Conservation (phyloP, 768 basidiomycete genomes). For the Leucogyrophana mollusca region DNA sequence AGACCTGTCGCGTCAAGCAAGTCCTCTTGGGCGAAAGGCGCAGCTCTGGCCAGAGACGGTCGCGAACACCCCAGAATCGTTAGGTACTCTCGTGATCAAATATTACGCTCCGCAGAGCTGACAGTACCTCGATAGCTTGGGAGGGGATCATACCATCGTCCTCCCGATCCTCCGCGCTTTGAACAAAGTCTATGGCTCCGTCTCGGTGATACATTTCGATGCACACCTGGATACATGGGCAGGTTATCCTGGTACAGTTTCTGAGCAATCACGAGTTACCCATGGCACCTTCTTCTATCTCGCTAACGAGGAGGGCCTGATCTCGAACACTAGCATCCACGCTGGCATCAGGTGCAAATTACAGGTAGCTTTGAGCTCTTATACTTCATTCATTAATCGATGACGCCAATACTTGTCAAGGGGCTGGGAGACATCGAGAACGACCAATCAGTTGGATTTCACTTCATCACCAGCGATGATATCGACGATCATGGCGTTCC, state of each 20-base stretch:
- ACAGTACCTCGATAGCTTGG: slow-evolving; percentile 37
- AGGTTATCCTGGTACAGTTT: slow-evolving; percentile 36
- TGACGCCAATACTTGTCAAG: slow-evolving; percentile 5
- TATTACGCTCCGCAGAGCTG: background rate
- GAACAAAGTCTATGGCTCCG: slow-evolving; percentile 75
- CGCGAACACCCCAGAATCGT: slow-evolving; percentile 73
- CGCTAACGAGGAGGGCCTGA: slow-evolving; percentile 74
- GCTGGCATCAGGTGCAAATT: slow-evolving; percentile 85
- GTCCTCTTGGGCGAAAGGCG: slow-evolving; percentile 22
- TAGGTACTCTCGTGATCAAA: slow-evolving; percentile 35
- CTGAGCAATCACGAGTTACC: slow-evolving; percentile 65
- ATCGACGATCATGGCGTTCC: slow-evolving; percentile 77
- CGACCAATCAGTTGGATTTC: slow-evolving; percentile 74
- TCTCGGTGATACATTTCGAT: slow-evolving; percentile 85
- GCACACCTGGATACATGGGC: slow-evolving; percentile 69
- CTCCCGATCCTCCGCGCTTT: slow-evolving; percentile 83
- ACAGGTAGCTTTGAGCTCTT: slow-evolving; percentile 30
- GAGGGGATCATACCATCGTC: slow-evolving; percentile 89
- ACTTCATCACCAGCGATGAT: slow-evolving; percentile 77
- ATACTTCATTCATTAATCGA: too few relatives aligned
- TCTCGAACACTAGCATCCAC: slow-evolving; percentile 74
- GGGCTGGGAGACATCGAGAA: slow-evolving; percentile 43
- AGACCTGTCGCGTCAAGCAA: slow-evolving; percentile 40
- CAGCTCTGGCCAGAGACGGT: slow-evolving; percentile 52
- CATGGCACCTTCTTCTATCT: slow-evolving; percentile 88